Evolutionary conservation across 805 yeast species (phyloP).

Genomic region (Candida parachauliodes): DNA sequence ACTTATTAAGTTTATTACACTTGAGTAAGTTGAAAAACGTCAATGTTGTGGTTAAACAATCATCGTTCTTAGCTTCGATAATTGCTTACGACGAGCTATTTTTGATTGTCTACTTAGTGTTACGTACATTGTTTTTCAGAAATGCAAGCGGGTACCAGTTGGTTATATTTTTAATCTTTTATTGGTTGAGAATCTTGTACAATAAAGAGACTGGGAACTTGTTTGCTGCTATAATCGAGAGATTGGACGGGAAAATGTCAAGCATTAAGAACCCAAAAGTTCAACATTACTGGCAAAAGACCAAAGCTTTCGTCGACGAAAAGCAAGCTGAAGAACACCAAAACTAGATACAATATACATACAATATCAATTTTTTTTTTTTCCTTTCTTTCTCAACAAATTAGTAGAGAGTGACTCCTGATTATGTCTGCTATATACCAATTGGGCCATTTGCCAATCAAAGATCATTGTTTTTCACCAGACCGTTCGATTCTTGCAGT

Average conservation of each 20-base stretch:
- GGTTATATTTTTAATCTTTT: conserved; percentile 52
- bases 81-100: conserved; percentile 61
- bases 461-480: conserved; percentile 83
- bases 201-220: conserved; percentile 45
- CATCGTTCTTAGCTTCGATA: conserved; percentile 37
- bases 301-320: conserved; percentile 26
- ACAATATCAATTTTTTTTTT: not conserved
- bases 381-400: not conserved
- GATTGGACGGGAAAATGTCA: conserved; percentile 41
- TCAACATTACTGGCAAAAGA: conserved; percentile 30
- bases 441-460: conserved; percentile 80
- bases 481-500: conserved; percentile 69
- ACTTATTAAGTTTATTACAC: conserved; percentile 56
- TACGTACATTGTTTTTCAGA: conserved; percentile 61
- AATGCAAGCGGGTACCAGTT: conserved; percentile 70
- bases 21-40: conserved; percentile 41
- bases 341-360: too few relatives aligned
- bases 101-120: conserved; percentile 47
- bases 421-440: conserved; percentile 45
- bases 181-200: conserved; percentile 69
- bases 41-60: conserved; percentile 34
- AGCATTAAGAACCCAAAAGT: conserved; percentile 45
- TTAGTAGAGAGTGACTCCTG: conserved; percentile 25
- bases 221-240: conserved; percentile 37
- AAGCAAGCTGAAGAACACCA: conserved; percentile 16